Evolutionary conservation across 371 early-diverging fungal genomes (phyloP).

Genomic region (Hamiltosporidium magnivora): DNA sequence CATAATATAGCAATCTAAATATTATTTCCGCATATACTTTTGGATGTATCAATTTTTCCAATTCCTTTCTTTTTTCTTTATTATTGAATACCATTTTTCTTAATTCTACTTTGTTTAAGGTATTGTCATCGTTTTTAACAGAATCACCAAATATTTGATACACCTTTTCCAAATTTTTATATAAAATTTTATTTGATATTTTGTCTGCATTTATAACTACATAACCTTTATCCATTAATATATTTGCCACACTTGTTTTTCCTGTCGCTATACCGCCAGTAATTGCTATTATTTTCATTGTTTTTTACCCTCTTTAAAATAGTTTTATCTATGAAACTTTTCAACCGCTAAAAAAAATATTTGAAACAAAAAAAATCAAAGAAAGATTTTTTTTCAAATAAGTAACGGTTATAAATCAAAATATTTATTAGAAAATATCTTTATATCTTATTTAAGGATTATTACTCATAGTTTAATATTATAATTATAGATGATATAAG

Average conservation of each 20-base stretch:
- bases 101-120: neutral
- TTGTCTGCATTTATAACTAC: conserved; percentile 9
- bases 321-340: no score
- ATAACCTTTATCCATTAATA: conserved; percentile 9
- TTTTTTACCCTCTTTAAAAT: neutral
- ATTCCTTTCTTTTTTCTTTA: neutral
- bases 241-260: conserved; percentile 14
- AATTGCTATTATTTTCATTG: conserved; percentile 30
- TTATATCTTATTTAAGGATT: no score
- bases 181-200: neutral
- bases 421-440: no score
- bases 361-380: no score
- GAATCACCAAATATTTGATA: conserved; percentile 2
- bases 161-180: conserved; percentile 5
- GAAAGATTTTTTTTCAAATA: no score
- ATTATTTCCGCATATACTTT: conserved; percentile 2
- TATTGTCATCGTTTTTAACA: neutral
- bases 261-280: conserved; percentile 24
- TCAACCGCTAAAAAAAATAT: no score
- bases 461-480: no score
- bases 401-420: no score
- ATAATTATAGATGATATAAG: no score
- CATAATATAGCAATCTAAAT: neutral
- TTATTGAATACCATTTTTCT: conserved; percentile 4
- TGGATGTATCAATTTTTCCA: conserved; percentile 13